These are phyloP conservation scores for Candida ipomoeae DNA, from an alignment of 805 yeast genomes.

Conservation along the genomic window DNA sequence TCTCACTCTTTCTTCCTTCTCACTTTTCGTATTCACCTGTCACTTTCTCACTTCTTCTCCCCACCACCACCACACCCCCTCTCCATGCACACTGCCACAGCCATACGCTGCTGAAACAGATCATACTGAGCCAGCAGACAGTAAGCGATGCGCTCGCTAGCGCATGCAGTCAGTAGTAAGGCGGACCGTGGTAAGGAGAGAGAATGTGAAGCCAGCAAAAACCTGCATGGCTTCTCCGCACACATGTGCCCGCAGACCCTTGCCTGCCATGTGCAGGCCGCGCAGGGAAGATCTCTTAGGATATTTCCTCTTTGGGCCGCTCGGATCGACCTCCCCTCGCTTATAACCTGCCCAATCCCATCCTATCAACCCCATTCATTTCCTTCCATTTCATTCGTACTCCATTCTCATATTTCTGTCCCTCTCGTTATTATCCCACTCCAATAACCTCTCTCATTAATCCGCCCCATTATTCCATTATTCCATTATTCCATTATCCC, in stretches of 20 bases:
- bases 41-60: no score
- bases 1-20: no score
- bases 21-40: no score
- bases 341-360: neutral
- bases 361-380: no score
- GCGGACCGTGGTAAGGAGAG: neutral
- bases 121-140: no score
- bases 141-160: neutral
- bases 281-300: neutral
- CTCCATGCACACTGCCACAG: no score
- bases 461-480: no score
- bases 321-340: neutral
- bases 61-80: no score
- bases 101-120: no score
- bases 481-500: no score
- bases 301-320: neutral
- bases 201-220: neutral
- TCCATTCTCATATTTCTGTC: neutral
- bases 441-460: no score
- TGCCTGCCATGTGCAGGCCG: neutral
- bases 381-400: neutral
- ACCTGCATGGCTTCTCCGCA: slow-evolving; percentile 2
- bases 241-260: neutral
- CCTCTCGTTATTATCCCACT: no score
- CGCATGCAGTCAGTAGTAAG: neutral